Percentiles rank a stretch among this genome's conserved stretches.
phyloP scores from a whole-genome alignment of 441 rosid species.

The Jatropha multifida region DNA sequence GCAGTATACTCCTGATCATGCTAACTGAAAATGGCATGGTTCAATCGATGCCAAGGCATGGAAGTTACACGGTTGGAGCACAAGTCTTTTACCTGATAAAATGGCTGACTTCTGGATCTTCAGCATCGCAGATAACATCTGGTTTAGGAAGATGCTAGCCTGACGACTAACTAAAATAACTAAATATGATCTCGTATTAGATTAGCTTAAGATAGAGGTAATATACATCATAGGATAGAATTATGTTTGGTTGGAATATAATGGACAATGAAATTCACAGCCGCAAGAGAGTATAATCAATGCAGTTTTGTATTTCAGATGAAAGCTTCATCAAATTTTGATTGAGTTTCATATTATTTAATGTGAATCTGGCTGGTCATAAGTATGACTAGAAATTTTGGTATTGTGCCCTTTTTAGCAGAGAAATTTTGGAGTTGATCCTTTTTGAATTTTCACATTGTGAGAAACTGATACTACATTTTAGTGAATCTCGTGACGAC shows the following conservation, averaged over 20 bases:
- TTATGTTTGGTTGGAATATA: conserved; percentile 12
- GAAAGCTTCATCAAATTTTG: conserved; percentile 26
- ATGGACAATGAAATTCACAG: neutral
- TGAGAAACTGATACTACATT: neutral
- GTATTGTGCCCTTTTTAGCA: neutral
- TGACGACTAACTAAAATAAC: neutral
- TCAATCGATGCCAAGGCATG: neutral
- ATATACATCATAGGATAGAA: conserved; percentile 9
- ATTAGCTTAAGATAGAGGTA: conserved; percentile 1
- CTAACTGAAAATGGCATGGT: conserved; percentile 10
- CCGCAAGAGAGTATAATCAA: neutral
- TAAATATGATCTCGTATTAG: conserved; percentile 7
- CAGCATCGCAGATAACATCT: neutral
- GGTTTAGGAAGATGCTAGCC: conserved; percentile 3
- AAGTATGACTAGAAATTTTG: neutral
- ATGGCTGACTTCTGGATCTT: neutral
- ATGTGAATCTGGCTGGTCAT: neutral
- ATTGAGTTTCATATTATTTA: neutral
- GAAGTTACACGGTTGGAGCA: neutral
- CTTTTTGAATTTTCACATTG: neutral
- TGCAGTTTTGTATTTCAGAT: neutral
- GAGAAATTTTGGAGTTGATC: neutral
- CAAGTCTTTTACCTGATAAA: neutral
- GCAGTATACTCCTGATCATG: neutral
- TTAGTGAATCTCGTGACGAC: neutral